Evolutionary conservation across 2,329 filamentous ascomycete genomes (phyloP).

Genomic region (Pseudogymnoascus sp.): DNA sequence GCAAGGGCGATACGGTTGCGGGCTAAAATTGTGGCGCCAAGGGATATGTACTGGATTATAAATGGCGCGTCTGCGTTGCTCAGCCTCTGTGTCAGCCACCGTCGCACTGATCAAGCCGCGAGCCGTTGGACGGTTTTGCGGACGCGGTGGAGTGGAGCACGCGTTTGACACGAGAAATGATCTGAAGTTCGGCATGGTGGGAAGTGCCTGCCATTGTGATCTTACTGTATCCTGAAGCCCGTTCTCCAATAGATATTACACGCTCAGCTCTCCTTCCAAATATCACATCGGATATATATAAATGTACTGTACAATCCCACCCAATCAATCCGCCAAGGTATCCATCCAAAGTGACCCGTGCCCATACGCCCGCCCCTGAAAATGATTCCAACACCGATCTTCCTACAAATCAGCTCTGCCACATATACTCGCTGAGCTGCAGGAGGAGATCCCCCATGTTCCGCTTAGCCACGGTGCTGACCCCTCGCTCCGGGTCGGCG

Average conservation of each 20-base stretch:
- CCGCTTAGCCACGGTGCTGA: slow-evolving; percentile 58
- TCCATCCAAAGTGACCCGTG: neutral
- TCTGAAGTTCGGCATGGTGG: neutral
- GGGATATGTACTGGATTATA: neutral
- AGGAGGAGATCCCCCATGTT: slow-evolving; percentile 64
- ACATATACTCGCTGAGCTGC: slow-evolving; percentile 65
- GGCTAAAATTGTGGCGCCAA: neutral
- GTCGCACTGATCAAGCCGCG: slow-evolving; percentile 1
- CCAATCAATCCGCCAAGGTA: neutral
- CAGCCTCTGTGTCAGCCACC: slow-evolving; percentile 6
- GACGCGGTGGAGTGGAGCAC: neutral
- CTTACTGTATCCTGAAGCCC: neutral
- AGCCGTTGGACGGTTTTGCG: neutral
- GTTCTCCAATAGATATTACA: slow-evolving; percentile 6
- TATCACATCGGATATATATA: slow-evolving; percentile 5
- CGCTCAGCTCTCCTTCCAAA: neutral
- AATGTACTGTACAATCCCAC: slow-evolving; percentile 5
- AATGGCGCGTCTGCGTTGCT: neutral
- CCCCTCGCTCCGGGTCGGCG: slow-evolving; percentile 59
- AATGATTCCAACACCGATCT: neutral
- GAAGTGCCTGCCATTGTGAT: neutral
- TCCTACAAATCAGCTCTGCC: slow-evolving; percentile 38
- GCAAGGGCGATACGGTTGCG: neutral
- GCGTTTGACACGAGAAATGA: neutral
- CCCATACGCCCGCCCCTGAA: slow-evolving; percentile 3